phyloP scores from a whole-genome alignment of 495 filamentous ascomycete species.

The Aspergillus biplanus region DNA sequence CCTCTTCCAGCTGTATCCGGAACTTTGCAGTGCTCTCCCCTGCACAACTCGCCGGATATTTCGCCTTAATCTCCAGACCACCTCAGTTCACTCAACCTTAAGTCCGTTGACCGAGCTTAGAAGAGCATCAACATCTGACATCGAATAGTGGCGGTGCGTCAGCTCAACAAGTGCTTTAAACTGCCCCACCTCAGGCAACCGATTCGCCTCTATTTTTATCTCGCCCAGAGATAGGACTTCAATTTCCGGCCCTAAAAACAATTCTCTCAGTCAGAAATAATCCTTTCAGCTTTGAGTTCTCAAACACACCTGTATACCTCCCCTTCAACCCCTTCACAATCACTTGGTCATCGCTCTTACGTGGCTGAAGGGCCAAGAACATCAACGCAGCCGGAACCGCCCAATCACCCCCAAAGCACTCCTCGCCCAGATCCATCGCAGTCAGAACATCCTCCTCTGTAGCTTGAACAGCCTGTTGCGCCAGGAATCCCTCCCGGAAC shows the following conservation, averaged over 20 bases:
- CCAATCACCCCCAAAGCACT: conserved; percentile 12
- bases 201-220: not conserved
- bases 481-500: conserved; percentile 1
- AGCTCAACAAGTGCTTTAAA: conserved; percentile 10
- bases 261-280: no score
- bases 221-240: not conserved
- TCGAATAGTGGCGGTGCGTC: conserved; percentile 1
- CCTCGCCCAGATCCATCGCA: conserved; percentile 4
- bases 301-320: conserved; percentile 4
- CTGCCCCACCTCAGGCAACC: conserved; percentile 14
- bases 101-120: conserved; percentile 1
- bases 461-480: not conserved
- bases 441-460: conserved; percentile 2
- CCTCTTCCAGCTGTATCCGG: no score
- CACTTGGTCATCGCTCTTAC: not conserved
- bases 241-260: conserved; percentile 1
- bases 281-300: no score
- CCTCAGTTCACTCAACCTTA: not conserved
- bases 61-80: no score
- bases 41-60: no score
- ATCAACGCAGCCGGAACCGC: conserved; percentile 7
- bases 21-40: no score
- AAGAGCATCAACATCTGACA: conserved; percentile 1
- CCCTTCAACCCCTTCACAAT: conserved; percentile 10
- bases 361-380: conserved; percentile 15